Evolutionary conservation across 2,329 filamentous ascomycete genomes (phyloP).

Genomic region (Fusarium sp.): DNA sequence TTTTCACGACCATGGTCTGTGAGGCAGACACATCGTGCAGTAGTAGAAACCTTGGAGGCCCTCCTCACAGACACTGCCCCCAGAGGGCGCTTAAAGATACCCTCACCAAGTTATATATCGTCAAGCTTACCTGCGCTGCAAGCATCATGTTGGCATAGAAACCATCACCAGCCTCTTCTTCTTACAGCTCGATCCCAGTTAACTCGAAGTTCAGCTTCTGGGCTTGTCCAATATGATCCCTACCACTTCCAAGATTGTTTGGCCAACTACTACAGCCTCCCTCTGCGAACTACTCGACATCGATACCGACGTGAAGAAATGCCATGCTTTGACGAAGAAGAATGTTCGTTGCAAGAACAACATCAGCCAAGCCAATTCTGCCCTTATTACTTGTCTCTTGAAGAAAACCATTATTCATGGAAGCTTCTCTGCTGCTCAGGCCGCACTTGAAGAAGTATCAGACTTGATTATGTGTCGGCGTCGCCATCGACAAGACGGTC

Average conservation of each 20-base stretch:
- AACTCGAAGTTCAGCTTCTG: background rate
- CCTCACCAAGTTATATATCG: slow-evolving; percentile 31
- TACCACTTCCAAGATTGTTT: background rate
- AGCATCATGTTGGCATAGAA: slow-evolving; percentile 31
- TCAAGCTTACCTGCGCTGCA: background rate
- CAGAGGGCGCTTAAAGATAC: slow-evolving; percentile 21
- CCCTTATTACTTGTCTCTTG: slow-evolving; percentile 15
- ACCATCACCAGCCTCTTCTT: slow-evolving; percentile 9
- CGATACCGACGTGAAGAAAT: slow-evolving; percentile 7
- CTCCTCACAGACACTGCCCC: slow-evolving; percentile 11
- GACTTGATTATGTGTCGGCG: slow-evolving; percentile 34
- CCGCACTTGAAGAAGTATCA: slow-evolving; percentile 27
- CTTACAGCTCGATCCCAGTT: background rate
- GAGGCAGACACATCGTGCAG: background rate
- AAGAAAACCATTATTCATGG: slow-evolving; percentile 12
- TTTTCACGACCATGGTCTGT: slow-evolving; percentile 16
- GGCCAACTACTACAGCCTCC: slow-evolving; percentile 18
- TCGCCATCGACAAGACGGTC: background rate
- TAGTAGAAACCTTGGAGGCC: slow-evolving; percentile 14
- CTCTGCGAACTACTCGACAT: slow-evolving; percentile 21
- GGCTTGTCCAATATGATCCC: slow-evolving; percentile 15
- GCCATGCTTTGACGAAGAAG: slow-evolving; percentile 17
- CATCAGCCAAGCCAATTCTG: slow-evolving; percentile 13
- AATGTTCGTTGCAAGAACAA: background rate
- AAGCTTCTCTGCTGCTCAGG: slow-evolving; percentile 24